Conservation (phyloP, 306 rosid genomes). For the Dryas octopetala region DNA sequence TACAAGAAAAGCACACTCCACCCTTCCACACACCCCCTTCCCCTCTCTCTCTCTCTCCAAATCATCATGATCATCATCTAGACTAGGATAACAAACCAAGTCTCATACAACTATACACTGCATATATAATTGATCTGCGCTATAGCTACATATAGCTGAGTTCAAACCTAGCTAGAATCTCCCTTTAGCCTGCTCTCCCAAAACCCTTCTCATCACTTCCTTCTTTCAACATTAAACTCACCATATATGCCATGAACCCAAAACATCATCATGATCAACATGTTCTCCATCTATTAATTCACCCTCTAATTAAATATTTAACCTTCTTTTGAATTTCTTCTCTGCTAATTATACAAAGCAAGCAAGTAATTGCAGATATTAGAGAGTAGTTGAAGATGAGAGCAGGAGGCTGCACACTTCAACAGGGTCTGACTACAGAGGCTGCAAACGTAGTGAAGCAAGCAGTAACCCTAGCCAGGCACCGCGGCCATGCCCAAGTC, state of each 20-base stretch:
- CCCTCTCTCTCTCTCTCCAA: slow-evolving; percentile 31
- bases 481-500: slow-evolving; percentile 94
- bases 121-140: slow-evolving; percentile 20
- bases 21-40: slow-evolving; percentile 36
- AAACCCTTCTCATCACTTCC: not conserved
- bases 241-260: not conserved
- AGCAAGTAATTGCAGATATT: not conserved
- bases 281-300: not conserved
- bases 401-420: slow-evolving; percentile 71
- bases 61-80: slow-evolving; percentile 29
- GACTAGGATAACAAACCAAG: slow-evolving; percentile 19
- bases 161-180: not conserved
- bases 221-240: not conserved
- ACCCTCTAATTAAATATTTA: not conserved
- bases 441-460: slow-evolving; percentile 72
- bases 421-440: slow-evolving; percentile 80
- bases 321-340: not conserved
- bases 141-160: slow-evolving; percentile 12
- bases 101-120: slow-evolving; percentile 20
- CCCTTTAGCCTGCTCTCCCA: slow-evolving; percentile 20
- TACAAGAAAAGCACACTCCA: slow-evolving; percentile 88
- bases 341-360: not conserved
- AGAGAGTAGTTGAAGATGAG: slow-evolving; percentile 52
- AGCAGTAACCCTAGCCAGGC: slow-evolving; percentile 69
- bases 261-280: not conserved